A percentile compares a stretch with the other conserved stretches of the same genome.
These are phyloP conservation scores for Candida hispaniensis DNA, from an alignment of 805 yeast species.

Conservation along the genomic window DNA sequence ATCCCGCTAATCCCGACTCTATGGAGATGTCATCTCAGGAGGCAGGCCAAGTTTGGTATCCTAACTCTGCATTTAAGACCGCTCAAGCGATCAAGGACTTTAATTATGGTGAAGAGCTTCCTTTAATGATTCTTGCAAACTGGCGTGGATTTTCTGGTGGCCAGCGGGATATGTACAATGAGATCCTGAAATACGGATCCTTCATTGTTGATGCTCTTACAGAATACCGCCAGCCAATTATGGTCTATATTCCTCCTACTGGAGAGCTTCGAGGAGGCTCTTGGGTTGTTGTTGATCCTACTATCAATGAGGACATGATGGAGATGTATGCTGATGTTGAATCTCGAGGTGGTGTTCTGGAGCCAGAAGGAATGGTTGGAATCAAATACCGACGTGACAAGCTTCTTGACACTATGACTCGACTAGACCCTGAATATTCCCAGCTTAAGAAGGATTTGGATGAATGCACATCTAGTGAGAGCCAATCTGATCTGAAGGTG, in stretches of 20 bases:
- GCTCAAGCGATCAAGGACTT: constrained; percentile 97
- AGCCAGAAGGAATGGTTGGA: constrained; percentile 99
- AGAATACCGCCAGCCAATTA: constrained; percentile 91
- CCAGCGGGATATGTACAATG: constrained; percentile 98
- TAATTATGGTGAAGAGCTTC: constrained; percentile 96
- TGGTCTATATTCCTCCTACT: constrained; percentile 94
- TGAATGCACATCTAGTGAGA: constrained; percentile 46
- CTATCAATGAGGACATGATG: constrained; percentile 94
- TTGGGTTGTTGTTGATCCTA: constrained; percentile 99
- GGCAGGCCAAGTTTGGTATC: constrained; percentile 99
- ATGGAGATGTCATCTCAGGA: constrained; percentile 81
- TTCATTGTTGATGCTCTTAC: constrained; percentile 95
- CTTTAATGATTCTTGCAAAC: constrained; percentile 94
- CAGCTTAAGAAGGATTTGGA: constrained; percentile 45
- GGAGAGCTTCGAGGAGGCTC: constrained; percentile 99
- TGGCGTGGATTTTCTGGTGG: constrained; percentile 99
- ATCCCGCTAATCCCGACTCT: constrained; percentile 95
- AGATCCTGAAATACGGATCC: constrained; percentile 93
- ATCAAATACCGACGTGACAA: constrained; percentile 94
- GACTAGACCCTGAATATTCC: constrained; percentile 71
- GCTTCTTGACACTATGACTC: constrained; percentile 77
- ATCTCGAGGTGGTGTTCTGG: constrained; percentile 94
- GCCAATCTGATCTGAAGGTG: constrained; percentile 51
- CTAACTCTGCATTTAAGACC: constrained; percentile 97
- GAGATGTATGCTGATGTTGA: constrained; percentile 98